phyloP scores from a whole-genome alignment of 768 basidiomycete species.

The Kwoniella botswanensis region DNA sequence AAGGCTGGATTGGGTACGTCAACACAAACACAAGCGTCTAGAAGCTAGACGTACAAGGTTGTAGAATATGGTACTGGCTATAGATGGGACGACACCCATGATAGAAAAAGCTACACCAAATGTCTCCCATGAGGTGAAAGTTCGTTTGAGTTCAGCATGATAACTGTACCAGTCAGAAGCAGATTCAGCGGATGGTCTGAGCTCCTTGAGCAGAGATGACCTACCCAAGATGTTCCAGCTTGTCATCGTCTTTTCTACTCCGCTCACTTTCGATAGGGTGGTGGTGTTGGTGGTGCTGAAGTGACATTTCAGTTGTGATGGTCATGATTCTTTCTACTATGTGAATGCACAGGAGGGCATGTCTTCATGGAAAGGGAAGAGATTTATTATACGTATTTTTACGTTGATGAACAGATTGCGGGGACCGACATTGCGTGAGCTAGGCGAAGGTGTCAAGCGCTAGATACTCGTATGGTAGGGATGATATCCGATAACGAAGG shows the following conservation, averaged over 20 bases:
- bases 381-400: background rate
- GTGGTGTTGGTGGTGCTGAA: background rate
- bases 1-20: conserved; percentile 57
- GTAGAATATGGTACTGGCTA: conserved; percentile 42
- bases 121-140: conserved; percentile 34
- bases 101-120: conserved; percentile 46
- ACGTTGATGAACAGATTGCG: background rate
- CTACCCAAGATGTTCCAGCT: conserved; percentile 33
- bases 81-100: conserved; percentile 45
- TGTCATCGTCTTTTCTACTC: conserved; percentile 18
- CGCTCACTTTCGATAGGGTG: conserved; percentile 3
- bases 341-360: background rate
- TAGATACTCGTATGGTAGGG: background rate
- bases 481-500: background rate
- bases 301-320: conserved; percentile 7
- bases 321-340: background rate
- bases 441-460: background rate
- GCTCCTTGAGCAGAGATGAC: conserved; percentile 1
- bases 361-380: background rate
- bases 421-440: background rate
- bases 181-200: background rate
- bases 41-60: conserved; percentile 24
- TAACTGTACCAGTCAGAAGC: conserved; percentile 24
- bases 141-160: conserved; percentile 41
- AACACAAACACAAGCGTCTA: background rate